Conservation (phyloP, 1,284 basidiomycete genomes). For the Thecaphora thlaspeos region DNA sequence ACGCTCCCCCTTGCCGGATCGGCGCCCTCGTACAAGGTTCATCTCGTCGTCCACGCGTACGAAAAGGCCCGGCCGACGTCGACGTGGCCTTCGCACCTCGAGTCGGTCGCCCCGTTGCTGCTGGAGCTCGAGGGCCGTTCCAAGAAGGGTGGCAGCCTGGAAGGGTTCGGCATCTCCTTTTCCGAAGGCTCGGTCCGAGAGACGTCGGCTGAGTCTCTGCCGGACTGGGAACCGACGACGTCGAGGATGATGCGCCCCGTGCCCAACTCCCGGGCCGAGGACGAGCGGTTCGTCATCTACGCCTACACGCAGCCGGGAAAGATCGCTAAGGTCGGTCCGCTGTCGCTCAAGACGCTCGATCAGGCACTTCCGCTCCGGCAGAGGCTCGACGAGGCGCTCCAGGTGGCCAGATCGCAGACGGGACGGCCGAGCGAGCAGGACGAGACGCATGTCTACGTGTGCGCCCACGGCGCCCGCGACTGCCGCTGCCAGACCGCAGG, state of each 20-base stretch:
- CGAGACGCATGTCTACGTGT: slow-evolving; percentile 55
- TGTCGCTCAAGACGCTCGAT: slow-evolving; percentile 43
- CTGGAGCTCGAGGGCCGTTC: slow-evolving; percentile 45
- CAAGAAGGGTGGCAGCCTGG: slow-evolving; percentile 37
- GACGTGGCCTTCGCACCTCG: slow-evolving; percentile 49
- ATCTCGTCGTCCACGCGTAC: slow-evolving; percentile 44
- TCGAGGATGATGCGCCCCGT: slow-evolving; percentile 35
- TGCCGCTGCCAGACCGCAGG: slow-evolving; percentile 59
- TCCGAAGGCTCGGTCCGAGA: slow-evolving; percentile 20
- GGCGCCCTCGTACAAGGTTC: slow-evolving; percentile 44
- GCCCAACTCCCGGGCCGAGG: slow-evolving; percentile 35
- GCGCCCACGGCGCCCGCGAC: slow-evolving; percentile 57
- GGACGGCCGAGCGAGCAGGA: slow-evolving; percentile 9
- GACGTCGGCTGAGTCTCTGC: not conserved
- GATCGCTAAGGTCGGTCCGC: slow-evolving; percentile 34
- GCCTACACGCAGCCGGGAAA: slow-evolving; percentile 38
- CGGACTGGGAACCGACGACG: slow-evolving; percentile 39
- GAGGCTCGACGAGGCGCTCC: slow-evolving; percentile 23
- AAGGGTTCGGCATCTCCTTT: slow-evolving; percentile 45
- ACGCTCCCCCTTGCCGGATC: slow-evolving; percentile 40
- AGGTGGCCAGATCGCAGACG: slow-evolving; percentile 18
- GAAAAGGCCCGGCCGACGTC: slow-evolving; percentile 17
- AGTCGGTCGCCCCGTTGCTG: slow-evolving; percentile 40
- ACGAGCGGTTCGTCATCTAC: slow-evolving; percentile 40
- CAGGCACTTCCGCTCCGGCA: slow-evolving; percentile 15